These are phyloP conservation scores for Suhomyces sp. DNA, from an alignment of 805 yeast genomes.

Conservation along the genomic window DNA sequence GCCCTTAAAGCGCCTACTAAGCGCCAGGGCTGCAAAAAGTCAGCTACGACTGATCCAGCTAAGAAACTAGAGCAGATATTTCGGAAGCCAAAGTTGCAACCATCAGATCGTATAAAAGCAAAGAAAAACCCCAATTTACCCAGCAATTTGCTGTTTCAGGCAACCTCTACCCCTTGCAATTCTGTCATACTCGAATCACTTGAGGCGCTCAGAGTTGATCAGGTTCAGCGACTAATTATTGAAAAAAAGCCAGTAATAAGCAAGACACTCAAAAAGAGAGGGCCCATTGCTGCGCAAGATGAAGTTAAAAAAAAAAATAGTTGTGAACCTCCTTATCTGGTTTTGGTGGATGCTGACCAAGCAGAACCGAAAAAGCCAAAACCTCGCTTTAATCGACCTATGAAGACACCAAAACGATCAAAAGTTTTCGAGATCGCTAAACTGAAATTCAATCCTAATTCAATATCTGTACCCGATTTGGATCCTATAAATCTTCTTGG, in stretches of 20 bases:
- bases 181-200: constrained; percentile 2
- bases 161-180: constrained; percentile 13
- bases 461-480: not conserved
- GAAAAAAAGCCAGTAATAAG: constrained; percentile 2
- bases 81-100: not conserved
- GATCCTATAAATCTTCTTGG: constrained; percentile 15
- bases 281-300: not conserved
- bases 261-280: not conserved
- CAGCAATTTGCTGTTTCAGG: constrained; percentile 6
- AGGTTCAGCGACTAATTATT: constrained; percentile 4
- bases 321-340: not conserved
- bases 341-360: not conserved
- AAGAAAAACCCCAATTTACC: not conserved
- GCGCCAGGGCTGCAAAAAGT: not conserved
- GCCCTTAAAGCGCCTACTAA: not conserved
- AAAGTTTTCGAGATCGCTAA: not conserved
- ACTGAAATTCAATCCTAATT: not conserved
- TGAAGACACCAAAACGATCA: not conserved
- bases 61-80: not conserved
- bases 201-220: constrained; percentile 4
- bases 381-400: not conserved
- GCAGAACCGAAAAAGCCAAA: not conserved
- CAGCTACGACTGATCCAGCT: not conserved
- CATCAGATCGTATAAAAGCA: not conserved
- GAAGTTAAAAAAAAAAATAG: not conserved